phyloP scores from a whole-genome alignment of 805 yeast genomes.

The Teunomyces tritomae region DNA sequence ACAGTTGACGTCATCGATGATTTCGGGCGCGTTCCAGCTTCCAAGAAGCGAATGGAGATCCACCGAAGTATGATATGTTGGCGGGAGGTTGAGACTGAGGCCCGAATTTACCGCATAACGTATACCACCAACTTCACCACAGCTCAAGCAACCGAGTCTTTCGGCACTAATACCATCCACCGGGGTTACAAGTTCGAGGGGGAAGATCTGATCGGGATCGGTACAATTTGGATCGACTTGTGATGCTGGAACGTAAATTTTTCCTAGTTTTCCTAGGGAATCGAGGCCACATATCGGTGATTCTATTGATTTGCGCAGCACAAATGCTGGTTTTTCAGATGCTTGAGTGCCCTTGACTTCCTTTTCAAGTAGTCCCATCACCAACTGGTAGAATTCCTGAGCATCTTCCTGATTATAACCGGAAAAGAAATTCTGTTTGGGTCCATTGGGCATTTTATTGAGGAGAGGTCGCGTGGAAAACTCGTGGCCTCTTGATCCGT shows the following conservation, averaged over 20 bases:
- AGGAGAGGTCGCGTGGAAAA: conserved; percentile 61
- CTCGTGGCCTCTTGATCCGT: conserved; percentile 51
- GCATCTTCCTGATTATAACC: conserved; percentile 97
- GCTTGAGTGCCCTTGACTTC: conserved; percentile 24
- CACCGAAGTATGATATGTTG: conserved; percentile 34
- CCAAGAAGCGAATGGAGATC: conserved; percentile 52
- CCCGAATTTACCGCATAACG: conserved; percentile 79
- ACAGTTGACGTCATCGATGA: conserved; percentile 91
- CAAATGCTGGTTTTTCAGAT: conserved; percentile 7
- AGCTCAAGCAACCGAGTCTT: conserved; percentile 82
- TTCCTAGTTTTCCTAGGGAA: conserved; percentile 56
- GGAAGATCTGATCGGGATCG: conserved; percentile 44
- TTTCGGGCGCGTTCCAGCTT: conserved; percentile 75
- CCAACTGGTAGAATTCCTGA: conserved; percentile 87
- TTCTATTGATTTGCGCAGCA: conserved; percentile 20
- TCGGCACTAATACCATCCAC: conserved; percentile 89
- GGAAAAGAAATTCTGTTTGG: conserved; percentile 69
- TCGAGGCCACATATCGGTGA: conserved; percentile 39
- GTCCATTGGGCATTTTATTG: conserved; percentile 72
- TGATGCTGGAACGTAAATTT: conserved; percentile 66
- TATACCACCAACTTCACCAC: conserved; percentile 94
- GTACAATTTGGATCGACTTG: conserved; percentile 73
- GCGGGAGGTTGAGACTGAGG: conserved; percentile 66
- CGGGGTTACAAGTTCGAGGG: conserved; percentile 71
- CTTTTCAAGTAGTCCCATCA: conserved; percentile 63